Percentiles rank a stretch among this genome's conserved stretches.
phyloP scores from a whole-genome alignment of 2,329 filamentous ascomycete genomes.

The Dryadomyces sulphureus region DNA sequence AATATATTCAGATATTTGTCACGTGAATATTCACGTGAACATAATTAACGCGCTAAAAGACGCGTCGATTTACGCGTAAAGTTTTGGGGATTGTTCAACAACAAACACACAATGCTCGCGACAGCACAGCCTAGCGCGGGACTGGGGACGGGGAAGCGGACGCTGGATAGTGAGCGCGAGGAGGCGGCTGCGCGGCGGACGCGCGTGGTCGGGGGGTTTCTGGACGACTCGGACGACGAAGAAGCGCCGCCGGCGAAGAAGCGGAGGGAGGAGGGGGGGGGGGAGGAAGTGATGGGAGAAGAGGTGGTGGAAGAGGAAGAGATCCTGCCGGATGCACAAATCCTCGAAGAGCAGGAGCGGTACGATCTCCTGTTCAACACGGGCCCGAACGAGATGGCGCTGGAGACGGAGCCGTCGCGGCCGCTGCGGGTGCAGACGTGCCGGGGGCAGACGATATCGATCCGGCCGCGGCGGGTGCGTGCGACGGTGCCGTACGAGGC shows the following conservation, averaged over 20 bases:
- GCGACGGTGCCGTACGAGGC: conserved; percentile 43
- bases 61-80: too few relatives aligned
- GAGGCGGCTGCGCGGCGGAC: neutral
- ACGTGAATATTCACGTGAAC: too few relatives aligned
- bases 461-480: conserved; percentile 37
- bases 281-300: neutral
- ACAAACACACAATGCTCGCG: too few relatives aligned
- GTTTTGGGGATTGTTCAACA: too few relatives aligned
- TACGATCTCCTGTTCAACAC: conserved; percentile 10
- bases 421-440: conserved; percentile 24
- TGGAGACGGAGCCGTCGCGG: neutral
- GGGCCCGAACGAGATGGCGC: neutral
- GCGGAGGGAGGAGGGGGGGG: neutral
- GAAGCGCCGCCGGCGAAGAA: neutral
- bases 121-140: neutral
- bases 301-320: neutral
- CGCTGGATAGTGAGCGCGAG: neutral
- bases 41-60: too few relatives aligned
- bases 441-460: conserved; percentile 38
- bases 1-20: too few relatives aligned
- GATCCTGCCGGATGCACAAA: conserved; percentile 2
- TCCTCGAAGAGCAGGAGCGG: conserved; percentile 7
- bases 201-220: conserved; percentile 8
- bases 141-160: neutral
- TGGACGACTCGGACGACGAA: conserved; percentile 7